Evolutionary conservation across 2,329 filamentous ascomycete genomes (phyloP), one percentile per base, ranked within the genome.

Genomic region (Ophiosphaerella narmari): DNA sequence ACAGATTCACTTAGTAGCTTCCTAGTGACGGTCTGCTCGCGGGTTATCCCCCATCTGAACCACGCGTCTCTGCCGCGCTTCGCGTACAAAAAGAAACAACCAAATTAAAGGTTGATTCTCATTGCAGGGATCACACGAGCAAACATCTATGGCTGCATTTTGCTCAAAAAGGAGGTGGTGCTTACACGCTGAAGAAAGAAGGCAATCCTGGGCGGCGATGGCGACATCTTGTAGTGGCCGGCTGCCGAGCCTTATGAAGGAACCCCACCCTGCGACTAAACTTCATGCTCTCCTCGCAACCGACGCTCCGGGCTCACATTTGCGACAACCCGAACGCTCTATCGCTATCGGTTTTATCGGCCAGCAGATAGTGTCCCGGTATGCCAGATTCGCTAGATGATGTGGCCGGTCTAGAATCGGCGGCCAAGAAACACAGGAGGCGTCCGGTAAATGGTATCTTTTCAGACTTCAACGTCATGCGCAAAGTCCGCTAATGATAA

Each of bases 401-500:
- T 26, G 41, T 11, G 34, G 35, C 39, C 18, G 32, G 37, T 11
- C 23, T 41, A 18, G 46, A 43, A n/a, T 33, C 39, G 21, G 29
- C 40, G 23, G 37, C 48, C 43, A 51, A 47, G 48, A 51, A 51
- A 23, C 43, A 42, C 43, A 33, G 48, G 12, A 26, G 48, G 24
- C 16, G 48, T 18, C 43, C 48, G 14, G 48, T 51, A 4, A 46
- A 51, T 51, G 48, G 48, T 51, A 57, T 31, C 47, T 48, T 46
- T 21, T 21, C 18, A 21, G 40, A 5, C 34, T 8, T 32, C 40
- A 41, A 48, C 36, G 43, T 45, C 21, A 35, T 42, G 26, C 31
- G 11, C 35, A 3, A 29, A 11, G 21, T 33, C 14, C 43, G 41
- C 50, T 60, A 55, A 58, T 24, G 18, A 23, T 29, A 16, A 9